Evolutionary conservation across 345 rosid species (phyloP).

Genomic region (Eucalyptus coolabah): DNA sequence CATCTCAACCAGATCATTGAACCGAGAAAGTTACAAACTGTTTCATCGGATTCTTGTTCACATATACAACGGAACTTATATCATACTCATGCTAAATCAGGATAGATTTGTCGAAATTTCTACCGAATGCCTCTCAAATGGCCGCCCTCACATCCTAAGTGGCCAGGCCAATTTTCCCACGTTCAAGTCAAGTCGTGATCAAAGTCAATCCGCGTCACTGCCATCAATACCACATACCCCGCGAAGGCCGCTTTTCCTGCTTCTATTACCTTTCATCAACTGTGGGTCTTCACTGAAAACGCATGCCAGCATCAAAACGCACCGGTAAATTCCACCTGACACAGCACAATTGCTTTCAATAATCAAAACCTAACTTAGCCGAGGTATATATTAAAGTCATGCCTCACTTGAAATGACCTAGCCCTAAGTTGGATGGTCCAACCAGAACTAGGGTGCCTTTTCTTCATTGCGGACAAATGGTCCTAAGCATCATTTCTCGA

Average conservation of each 20-base stretch:
- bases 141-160: not conserved
- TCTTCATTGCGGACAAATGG: not conserved
- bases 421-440: not conserved
- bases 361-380: not conserved
- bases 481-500: not conserved
- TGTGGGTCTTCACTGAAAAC: not conserved
- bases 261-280: not conserved
- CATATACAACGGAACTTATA: not conserved
- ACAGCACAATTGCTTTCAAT: not conserved
- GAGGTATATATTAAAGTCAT: not conserved
- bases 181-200: not conserved
- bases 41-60: not conserved
- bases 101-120: not conserved
- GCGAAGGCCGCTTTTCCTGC: not conserved
- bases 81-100: not conserved
- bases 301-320: not conserved
- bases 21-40: not conserved
- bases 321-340: not conserved
- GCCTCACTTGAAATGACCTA: not conserved
- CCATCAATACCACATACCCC: not conserved
- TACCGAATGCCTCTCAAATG: not conserved
- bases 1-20: not conserved
- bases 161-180: not conserved
- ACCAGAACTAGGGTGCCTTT: not conserved
- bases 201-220: not conserved